Conservation (phyloP, 202 grass and related monocot species). For the Setaria italica region DNA sequence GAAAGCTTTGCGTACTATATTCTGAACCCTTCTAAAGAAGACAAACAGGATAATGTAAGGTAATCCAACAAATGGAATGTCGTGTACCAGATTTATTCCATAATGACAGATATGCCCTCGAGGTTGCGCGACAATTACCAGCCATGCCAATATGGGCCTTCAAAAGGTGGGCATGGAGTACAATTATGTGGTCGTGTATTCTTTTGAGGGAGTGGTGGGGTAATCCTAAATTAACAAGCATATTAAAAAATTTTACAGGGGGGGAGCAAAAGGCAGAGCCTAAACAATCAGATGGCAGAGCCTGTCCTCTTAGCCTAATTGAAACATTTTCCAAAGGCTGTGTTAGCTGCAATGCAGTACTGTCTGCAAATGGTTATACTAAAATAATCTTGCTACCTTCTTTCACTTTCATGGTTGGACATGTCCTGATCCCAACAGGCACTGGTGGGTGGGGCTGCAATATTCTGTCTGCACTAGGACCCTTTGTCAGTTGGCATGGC, state of each 20-base stretch:
- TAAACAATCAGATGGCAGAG: conserved; percentile 53
- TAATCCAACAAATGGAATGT: conserved; percentile 49
- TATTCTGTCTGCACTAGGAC: not conserved
- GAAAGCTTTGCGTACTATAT: conserved; percentile 38
- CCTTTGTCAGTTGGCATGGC: conserved; percentile 2
- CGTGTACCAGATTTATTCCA: not conserved
- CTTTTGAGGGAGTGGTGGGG: conserved; percentile 74
- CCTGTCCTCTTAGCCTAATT: conserved; percentile 46
- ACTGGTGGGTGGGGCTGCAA: conserved; percentile 3
- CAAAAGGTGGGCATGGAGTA: conserved; percentile 62
- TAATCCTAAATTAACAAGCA: conserved; percentile 51
- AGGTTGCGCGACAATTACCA: conserved; percentile 25
- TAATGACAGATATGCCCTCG: conserved; percentile 33
- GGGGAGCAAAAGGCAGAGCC: conserved; percentile 34
- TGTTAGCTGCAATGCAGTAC: conserved; percentile 48
- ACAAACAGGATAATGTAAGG: conserved; percentile 41
- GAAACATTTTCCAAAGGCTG: conserved; percentile 33
- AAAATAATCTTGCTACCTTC: not conserved
- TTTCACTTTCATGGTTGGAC: conserved; percentile 37
- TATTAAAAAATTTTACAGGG: conserved; percentile 10
- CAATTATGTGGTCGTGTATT: conserved; percentile 64
- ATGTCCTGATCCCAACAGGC: not conserved
- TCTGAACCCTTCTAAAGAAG: conserved; percentile 27
- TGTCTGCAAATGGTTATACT: conserved; percentile 23
- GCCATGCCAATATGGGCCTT: conserved; percentile 43